A percentile compares a stretch with the other conserved stretches of the same genome.
Evolutionary conservation across 2,329 filamentous ascomycete genomes (phyloP).

Genomic region (Diaporthe vexans): DNA sequence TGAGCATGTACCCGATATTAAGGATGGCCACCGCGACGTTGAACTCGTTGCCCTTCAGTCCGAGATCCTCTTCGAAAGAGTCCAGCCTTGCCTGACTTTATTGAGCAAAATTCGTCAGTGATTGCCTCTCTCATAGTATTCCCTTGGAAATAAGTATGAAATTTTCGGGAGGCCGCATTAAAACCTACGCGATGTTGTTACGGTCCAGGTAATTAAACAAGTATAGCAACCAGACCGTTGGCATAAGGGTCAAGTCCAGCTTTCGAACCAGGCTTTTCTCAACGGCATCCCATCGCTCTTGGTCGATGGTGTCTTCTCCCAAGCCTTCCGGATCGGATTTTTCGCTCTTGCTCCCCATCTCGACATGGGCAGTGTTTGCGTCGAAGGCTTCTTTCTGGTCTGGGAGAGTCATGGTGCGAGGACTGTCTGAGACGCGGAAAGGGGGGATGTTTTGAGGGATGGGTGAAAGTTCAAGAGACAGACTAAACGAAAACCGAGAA

Average conservation of each 20-base stretch:
- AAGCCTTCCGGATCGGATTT: not conserved
- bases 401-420: not conserved
- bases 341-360: not conserved
- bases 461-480: not conserved
- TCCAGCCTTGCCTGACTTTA: constrained; percentile 37
- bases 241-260: constrained; percentile 55
- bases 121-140: not conserved
- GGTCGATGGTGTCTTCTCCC: not conserved
- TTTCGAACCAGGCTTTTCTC: constrained; percentile 56
- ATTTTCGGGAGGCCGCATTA: too few relatives aligned
- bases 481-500: not conserved
- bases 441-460: not conserved
- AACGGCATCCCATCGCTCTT: constrained; percentile 42
- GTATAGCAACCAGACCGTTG: constrained; percentile 57
- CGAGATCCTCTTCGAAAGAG: constrained; percentile 16
- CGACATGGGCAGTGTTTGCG: not conserved
- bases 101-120: constrained; percentile 47
- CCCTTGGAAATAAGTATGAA: too few relatives aligned
- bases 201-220: constrained; percentile 43
- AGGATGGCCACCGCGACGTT: constrained; percentile 32
- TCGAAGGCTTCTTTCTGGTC: not conserved
- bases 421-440: not conserved
- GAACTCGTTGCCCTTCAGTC: constrained; percentile 5
- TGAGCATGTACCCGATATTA: constrained; percentile 56
- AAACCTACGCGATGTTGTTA: not conserved